phyloP scores from a whole-genome alignment of 1,139 yeast genomes.

The Tardiomyces blankii region DNA sequence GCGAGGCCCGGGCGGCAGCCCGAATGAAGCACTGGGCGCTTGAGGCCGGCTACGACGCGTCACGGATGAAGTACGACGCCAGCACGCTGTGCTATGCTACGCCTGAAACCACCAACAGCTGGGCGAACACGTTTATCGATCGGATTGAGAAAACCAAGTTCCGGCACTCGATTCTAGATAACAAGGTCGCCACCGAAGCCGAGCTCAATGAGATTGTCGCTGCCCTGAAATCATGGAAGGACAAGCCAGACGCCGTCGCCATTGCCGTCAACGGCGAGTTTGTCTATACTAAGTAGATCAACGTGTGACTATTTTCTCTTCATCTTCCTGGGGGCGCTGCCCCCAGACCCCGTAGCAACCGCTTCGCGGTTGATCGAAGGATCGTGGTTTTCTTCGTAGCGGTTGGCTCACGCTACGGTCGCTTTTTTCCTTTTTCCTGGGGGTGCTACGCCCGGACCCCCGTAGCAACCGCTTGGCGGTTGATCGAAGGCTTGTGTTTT shows the following conservation, averaged over 20 bases:
- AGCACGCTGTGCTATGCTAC: constrained; percentile 16
- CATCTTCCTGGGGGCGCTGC: no score
- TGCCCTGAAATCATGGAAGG: constrained; percentile 15
- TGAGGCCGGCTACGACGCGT: constrained; percentile 12
- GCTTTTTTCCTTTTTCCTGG: no score
- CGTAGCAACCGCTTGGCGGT: no score
- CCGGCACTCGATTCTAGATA: neutral
- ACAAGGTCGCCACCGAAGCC: constrained; percentile 8
- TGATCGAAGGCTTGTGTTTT: no score
- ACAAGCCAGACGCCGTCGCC: constrained; percentile 12
- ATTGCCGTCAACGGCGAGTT: constrained; percentile 13
- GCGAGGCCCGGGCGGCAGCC: constrained; percentile 16
- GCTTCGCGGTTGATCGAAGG: no score
- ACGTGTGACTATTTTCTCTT: neutral
- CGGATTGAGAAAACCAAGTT: constrained; percentile 13
- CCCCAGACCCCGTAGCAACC: no score
- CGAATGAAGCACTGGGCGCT: constrained; percentile 10
- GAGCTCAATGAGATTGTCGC: constrained; percentile 10
- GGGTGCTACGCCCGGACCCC: no score
- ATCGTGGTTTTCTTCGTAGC: no score
- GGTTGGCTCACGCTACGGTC: no score
- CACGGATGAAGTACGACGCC: constrained; percentile 7
- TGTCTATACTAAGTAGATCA: constrained; percentile 10
- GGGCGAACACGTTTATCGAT: constrained; percentile 18
- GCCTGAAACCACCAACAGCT: constrained; percentile 13